Conservation (phyloP, 2,329 filamentous ascomycete species). For the Zymoseptoria crescenta region DNA sequence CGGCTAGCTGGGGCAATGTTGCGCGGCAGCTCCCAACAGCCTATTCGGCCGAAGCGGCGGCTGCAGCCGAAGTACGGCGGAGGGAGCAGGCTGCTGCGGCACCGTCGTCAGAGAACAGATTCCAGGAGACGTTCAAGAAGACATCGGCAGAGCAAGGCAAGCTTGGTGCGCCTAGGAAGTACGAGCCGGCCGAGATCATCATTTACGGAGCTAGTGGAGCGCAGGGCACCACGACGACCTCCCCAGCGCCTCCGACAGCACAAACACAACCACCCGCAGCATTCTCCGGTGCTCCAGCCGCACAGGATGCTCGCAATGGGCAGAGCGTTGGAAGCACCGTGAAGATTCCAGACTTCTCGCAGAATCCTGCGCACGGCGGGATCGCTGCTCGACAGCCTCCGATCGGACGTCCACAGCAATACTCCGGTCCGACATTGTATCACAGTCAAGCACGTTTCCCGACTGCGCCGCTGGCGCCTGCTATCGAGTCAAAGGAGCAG, state of each 20-base stretch:
- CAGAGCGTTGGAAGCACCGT: slow-evolving; percentile 22
- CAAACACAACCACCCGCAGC: slow-evolving; percentile 28
- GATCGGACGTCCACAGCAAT: slow-evolving; percentile 21
- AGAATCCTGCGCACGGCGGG: slow-evolving; percentile 25
- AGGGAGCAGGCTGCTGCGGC: slow-evolving; percentile 3
- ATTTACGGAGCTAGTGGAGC: slow-evolving; percentile 26
- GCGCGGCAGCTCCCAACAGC: slow-evolving; percentile 20
- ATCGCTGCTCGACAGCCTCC: slow-evolving; percentile 18
- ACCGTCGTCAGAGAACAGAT: slow-evolving; percentile 11
- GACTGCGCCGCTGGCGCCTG: slow-evolving; percentile 19
- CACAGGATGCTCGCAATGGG: slow-evolving; percentile 13
- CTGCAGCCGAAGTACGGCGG: slow-evolving; percentile 12
- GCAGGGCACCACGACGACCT: slow-evolving; percentile 16
- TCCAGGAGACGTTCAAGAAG: slow-evolving; percentile 32
- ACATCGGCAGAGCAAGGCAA: slow-evolving; percentile 20
- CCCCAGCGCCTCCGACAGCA: slow-evolving; percentile 26
- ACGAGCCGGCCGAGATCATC: slow-evolving; percentile 22
- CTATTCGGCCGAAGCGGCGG: slow-evolving; percentile 16
- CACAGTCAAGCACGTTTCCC: slow-evolving; percentile 16
- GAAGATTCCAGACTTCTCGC: slow-evolving; percentile 27
- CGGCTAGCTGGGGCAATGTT: slow-evolving; percentile 25
- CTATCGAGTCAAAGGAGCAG: slow-evolving; percentile 18
- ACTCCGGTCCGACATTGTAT: slow-evolving; percentile 10
- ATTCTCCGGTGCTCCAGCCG: slow-evolving; percentile 20
- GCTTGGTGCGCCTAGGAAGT: slow-evolving; percentile 24